A percentile compares a stretch with the other conserved stretches of the same genome.
Conservation (phyloP, 2,329 filamentous ascomycete genomes). For the Curvularia sp. region DNA sequence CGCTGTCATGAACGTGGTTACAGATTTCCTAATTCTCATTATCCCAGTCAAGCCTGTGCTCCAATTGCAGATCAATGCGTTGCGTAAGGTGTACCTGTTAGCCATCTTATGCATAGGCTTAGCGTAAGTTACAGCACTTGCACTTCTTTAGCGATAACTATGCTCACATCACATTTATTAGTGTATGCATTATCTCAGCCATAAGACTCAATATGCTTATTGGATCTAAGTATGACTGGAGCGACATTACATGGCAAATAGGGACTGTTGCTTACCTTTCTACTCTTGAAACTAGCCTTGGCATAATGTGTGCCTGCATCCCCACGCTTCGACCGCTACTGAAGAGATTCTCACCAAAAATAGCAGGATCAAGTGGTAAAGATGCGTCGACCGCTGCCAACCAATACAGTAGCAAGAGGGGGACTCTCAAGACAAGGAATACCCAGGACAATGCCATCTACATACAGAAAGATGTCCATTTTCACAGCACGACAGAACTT, state of each 20-base stretch:
- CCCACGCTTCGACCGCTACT: background rate
- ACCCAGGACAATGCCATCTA: background rate
- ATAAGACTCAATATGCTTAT: background rate
- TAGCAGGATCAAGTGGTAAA: background rate
- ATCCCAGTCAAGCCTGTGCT: background rate
- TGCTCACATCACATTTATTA: background rate
- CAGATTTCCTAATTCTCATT: background rate
- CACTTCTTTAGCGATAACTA: background rate
- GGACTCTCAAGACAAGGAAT: background rate
- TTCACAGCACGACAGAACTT: background rate
- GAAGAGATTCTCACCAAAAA: background rate
- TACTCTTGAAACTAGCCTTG: background rate
- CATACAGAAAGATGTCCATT: background rate
- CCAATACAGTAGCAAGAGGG: background rate
- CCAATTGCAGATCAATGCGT: background rate
- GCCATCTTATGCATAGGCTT: background rate
- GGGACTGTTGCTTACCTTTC: background rate
- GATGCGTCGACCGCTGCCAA: background rate
- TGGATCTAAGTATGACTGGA: background rate
- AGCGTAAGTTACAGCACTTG: background rate
- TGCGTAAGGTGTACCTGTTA: constrained; percentile 1
- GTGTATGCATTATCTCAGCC: constrained; percentile 2
- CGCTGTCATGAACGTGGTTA: constrained; percentile 1
- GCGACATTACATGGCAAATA: background rate
- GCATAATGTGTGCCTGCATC: constrained; percentile 2